phyloP scores from a whole-genome alignment of 2,329 filamentous ascomycete species.

The Botrytis byssoidea region DNA sequence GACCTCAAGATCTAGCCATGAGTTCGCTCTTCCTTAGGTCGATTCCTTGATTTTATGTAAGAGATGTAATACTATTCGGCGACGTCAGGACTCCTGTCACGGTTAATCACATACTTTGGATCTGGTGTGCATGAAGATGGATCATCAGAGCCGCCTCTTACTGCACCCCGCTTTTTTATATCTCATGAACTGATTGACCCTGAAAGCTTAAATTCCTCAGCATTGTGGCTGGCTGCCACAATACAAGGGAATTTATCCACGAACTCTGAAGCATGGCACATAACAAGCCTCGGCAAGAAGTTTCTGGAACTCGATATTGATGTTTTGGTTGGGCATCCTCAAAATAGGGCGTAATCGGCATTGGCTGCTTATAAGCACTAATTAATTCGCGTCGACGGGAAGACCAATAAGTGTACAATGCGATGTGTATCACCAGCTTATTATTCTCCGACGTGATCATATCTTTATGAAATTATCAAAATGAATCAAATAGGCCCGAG shows the following conservation, averaged over 20 bases:
- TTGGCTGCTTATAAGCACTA: neutral
- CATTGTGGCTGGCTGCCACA: constrained; percentile 8
- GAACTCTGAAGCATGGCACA: neutral
- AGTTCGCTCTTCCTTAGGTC: neutral
- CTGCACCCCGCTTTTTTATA: constrained; percentile 9
- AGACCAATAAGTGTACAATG: neutral
- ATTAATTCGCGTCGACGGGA: neutral
- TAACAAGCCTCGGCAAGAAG: neutral
- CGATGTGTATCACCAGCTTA: constrained; percentile 2
- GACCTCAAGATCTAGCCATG: constrained; percentile 7
- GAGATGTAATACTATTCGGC: constrained; percentile 15
- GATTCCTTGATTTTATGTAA: constrained; percentile 10
- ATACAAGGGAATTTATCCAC: neutral
- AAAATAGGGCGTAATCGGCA: neutral
- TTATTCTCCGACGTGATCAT: neutral
- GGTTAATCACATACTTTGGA: constrained; percentile 3
- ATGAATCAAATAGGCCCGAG: neutral
- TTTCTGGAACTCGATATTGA: neutral
- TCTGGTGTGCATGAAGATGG: constrained; percentile 16
- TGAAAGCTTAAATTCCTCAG: constrained; percentile 3
- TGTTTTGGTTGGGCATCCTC: neutral
- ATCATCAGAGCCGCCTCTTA: constrained; percentile 12
- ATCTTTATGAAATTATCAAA: neutral
- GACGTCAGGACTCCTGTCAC: neutral
- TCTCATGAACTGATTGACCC: constrained; percentile 2